Evolutionary conservation across 179 eudicot species (phyloP), one percentile per base, ranked within the genome.

Genomic region (Actinidia arguta): DNA sequence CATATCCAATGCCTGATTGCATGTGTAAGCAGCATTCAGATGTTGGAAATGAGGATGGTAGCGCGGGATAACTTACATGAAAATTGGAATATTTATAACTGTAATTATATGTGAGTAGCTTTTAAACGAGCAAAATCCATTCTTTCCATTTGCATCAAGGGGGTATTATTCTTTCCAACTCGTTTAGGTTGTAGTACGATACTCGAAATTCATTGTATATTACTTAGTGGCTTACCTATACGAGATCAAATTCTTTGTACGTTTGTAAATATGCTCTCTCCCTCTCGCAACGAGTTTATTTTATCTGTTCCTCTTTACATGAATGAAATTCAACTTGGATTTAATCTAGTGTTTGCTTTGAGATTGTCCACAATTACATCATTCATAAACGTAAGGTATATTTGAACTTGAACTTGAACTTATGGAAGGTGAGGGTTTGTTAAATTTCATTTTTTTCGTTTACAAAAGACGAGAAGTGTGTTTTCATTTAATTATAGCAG

Each of bases 1-100:
- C 92, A 42, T 92, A 90, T 85, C 99, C 99, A 20, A 95, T 96
- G 95, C 99, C 99, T 47, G 99, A 95, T 87, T 96, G 98, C 85
- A 92, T 96, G 99, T 96, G 98, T 85, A 88, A 87, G 74, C 90
- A 89, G 31, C 76, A 39, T 39, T 39, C 85, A 69, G 83, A 87
- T 62, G 59, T 67, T n/a, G 61, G 56, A 61, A 72, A 75, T 61
- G 82, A 62, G 78, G 82, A 85, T 81, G 89, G 86, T 80, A 86
- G 85, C 83, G 71, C 82, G 17, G 61, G 73, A 80, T 66, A 52
- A 79, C 55, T 25, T 25, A 56, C 82, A n/a, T 73, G 58, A 55
- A 44, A 62, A 31, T 10, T 56, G 4, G 50, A 47, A 24, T 48
- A 55, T 55, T 10, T 14, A 46, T 52, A 72, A 58, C 8, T 31